A percentile compares a stretch with the other conserved stretches of the same genome.
Evolutionary conservation across 2,329 filamentous ascomycete species (phyloP).

Genomic region (Rhynchosporium graminicola): DNA sequence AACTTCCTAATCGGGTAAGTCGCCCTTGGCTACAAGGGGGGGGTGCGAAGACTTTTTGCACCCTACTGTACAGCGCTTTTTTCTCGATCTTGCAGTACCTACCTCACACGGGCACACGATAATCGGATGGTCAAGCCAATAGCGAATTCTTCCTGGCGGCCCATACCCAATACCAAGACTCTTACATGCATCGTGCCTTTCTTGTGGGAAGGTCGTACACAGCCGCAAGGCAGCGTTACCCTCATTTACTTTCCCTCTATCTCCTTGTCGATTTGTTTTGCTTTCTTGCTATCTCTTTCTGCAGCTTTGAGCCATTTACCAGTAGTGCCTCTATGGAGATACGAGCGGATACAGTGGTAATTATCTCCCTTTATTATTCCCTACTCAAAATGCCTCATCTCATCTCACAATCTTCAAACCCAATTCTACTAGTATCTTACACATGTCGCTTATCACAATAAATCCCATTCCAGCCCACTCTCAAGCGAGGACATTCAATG

Average conservation of each 20-base stretch:
- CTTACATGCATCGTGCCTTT: conserved; percentile 8
- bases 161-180: conserved; percentile 1
- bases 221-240: conserved; percentile 7
- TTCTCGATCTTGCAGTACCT: too few species aligned
- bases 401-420: background rate
- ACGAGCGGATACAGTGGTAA: background rate
- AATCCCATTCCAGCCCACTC: too few species aligned
- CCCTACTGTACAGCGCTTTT: background rate
- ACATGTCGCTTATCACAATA: too few species aligned
- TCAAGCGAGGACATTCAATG: background rate
- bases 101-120: background rate
- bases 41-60: too few species aligned
- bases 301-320: conserved; percentile 5
- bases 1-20: too few species aligned
- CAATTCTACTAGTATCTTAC: too few species aligned
- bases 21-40: too few species aligned
- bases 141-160: conserved; percentile 8
- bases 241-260: background rate
- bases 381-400: too few species aligned
- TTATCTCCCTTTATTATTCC: background rate
- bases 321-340: background rate
- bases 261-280: background rate
- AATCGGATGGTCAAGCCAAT: background rate
- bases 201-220: conserved; percentile 1
- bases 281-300: background rate